Base-by-base conservation (phyloP, 2,329 filamentous ascomycete genomes). In the Aspergillus quadrilineatus region DNA sequence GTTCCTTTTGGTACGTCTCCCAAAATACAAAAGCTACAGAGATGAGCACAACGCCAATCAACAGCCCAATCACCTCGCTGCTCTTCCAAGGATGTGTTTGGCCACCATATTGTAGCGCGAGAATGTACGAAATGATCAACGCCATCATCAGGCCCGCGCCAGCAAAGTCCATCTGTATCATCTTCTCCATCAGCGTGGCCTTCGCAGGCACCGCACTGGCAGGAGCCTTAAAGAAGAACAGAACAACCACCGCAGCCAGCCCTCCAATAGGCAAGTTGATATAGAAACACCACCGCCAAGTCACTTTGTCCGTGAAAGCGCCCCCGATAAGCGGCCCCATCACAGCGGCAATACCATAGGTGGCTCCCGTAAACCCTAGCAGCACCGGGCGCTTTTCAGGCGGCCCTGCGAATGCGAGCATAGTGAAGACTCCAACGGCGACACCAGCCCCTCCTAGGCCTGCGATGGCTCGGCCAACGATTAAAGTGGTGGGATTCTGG, bases 51-150 rank as follows among this genome's bases (percentile, higher is more conserved):
- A n/a, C 22, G 8, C 39, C 68, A 1, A 74, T 69, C 14, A 87
- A 68, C 12, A 80, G 75, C 12, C 73, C 65, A 44, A 85, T 69
- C 3, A 85, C 81, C 15, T 77, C 69, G 0, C 77, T 74, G 50
- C 79, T 81, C 26, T 73, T 69, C 84, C 84, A 86, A 1, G 73
- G 61, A 53, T 78, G 80, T 0, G 75, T 77, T 43, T 79, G 77
- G 0, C 82, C 83, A 2, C 79, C 84, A 61, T 85, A 80, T 59
- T 86, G 81, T 14, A 86, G 67, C 1, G 80, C 80, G 57, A 44
- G 49, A 15, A 51, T 44, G 9, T 26, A 82, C 6, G 84, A 73
- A 1, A 82, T 76, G 1, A 81, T 84, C 36, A 85, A 69, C 5
- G 85, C 75, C 1, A 82, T 63, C 60, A n/a, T 82, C 82, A 56